phyloP scores from a whole-genome alignment of 352 stramenopile genomes.

The Thraustochytrium sp. region DNA sequence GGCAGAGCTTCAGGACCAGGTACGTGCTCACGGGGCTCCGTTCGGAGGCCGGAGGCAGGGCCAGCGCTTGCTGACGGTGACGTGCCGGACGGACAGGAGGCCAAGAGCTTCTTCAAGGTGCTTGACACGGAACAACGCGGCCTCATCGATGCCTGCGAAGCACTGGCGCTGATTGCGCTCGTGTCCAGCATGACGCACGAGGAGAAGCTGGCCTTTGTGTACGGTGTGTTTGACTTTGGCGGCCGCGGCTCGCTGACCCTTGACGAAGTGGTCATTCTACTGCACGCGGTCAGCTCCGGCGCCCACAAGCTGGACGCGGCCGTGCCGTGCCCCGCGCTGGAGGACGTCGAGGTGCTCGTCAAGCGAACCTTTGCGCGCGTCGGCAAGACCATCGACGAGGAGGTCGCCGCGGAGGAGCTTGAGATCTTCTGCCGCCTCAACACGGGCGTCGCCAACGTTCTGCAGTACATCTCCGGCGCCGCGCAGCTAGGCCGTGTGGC shows the following conservation, averaged over 20 bases:
- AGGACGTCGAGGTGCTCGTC: not conserved
- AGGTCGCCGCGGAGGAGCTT: not conserved
- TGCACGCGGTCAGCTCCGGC: not conserved
- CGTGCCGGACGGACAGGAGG: too few species aligned
- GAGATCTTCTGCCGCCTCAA: not conserved
- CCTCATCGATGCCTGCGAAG: not conserved
- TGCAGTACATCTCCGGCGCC: not conserved
- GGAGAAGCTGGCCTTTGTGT: not conserved
- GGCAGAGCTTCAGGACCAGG: not conserved
- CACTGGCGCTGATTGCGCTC: not conserved
- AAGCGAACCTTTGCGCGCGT: not conserved
- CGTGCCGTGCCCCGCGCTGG: not conserved
- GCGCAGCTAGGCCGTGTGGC: not conserved
- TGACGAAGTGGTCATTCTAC: conserved; percentile 26
- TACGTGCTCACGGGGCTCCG: too few species aligned
- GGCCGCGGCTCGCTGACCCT: not conserved
- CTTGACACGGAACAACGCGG: not conserved
- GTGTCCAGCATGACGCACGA: not conserved
- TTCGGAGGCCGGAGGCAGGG: too few species aligned
- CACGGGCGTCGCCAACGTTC: not conserved
- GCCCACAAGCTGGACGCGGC: not conserved
- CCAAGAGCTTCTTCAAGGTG: not conserved
- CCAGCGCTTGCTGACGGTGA: too few species aligned
- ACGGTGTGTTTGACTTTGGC: conserved; percentile 30
- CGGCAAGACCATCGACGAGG: conserved; percentile 21